Evolutionary conservation across 164 flowering plant species (phyloP).

Genomic region (Magnolia changhungtana): DNA sequence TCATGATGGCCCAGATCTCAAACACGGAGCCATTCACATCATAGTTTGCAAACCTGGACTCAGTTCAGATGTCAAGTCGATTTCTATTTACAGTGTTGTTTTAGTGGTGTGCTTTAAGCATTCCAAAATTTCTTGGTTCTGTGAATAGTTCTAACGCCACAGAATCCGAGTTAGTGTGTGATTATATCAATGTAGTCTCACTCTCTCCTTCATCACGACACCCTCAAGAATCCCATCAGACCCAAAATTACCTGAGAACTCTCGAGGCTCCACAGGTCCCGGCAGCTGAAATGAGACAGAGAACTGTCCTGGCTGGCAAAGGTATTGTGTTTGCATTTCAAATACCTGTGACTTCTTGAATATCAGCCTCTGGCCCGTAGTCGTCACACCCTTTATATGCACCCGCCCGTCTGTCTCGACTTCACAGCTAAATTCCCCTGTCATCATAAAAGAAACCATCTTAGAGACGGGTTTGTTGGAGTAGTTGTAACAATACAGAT

Average conservation of each 20-base stretch:
- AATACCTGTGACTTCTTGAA: conserved; percentile 33
- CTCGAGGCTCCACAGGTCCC: conserved; percentile 58
- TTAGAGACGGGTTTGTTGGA: no score
- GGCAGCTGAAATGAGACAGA: conserved; percentile 66
- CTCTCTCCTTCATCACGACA: conserved; percentile 38
- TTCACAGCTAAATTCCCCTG: conserved; percentile 65
- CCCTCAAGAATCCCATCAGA: conserved; percentile 73
- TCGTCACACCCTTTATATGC: conserved; percentile 29
- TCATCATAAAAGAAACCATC: background rate
- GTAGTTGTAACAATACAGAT: background rate
- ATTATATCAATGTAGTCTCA: background rate
- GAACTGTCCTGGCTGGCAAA: conserved; percentile 62
- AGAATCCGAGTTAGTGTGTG: background rate
- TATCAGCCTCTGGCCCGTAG: conserved; percentile 52
- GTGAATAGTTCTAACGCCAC: no score
- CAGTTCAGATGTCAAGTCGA: no score
- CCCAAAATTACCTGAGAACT: conserved; percentile 50
- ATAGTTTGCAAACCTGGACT: no score
- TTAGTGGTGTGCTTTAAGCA: no score
- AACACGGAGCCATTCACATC: no score
- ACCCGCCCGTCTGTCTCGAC: conserved; percentile 57
- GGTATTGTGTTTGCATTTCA: conserved; percentile 55
- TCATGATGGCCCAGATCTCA: no score
- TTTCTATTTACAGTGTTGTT: no score
- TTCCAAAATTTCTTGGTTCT: no score